Evolutionary conservation across 306 rosid species (phyloP), one percentile per base, ranked within the genome.

Genomic region (Vicia villosa): DNA sequence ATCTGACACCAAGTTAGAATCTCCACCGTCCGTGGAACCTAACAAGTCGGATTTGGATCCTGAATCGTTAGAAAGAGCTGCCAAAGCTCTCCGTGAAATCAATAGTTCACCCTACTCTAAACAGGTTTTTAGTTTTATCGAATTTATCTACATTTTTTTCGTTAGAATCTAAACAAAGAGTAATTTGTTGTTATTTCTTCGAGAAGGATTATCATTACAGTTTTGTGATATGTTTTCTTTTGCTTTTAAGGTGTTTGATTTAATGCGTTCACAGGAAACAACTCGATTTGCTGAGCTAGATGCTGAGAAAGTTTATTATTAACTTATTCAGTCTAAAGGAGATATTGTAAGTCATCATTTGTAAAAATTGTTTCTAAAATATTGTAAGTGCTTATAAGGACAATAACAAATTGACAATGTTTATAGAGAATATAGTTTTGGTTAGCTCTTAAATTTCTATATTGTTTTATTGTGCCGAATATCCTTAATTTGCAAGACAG

Each of bases 61-160:
- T 14, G 95, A 89, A 62, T 72, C 91, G 30, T 79, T 91, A 58
- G 99, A 95, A 74, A 82, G 91, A 86, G 99, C 86, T 20, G 99
- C 97, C 26, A 89, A 86, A 74, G 96, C 99, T 78, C 89, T 89
- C 55, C 86, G 96, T 12, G 83, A 86, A 81, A 95, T 95, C 80
- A 95, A 91, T 46, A 79, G 68, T 57, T 89, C 95, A 60, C 61
- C 86, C 21, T 32, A 79, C 37, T 49, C 91, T 28, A 91, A 89
- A 77, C 84, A 86, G 97, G 97, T 61, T 43, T 17, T 11, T 1
- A 8, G 1, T 15, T 10, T 32, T n/a, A 3, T 24, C 24, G 46
- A 49, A 19, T 62, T 70, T 51, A 15, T 73, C 28, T 56, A 20
- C 40, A 5, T n/a, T 19, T 47, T 36, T 17, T 45, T 50, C n/a